phyloP scores from a whole-genome alignment of 805 yeast species.

The Schwanniomyces sp. region DNA sequence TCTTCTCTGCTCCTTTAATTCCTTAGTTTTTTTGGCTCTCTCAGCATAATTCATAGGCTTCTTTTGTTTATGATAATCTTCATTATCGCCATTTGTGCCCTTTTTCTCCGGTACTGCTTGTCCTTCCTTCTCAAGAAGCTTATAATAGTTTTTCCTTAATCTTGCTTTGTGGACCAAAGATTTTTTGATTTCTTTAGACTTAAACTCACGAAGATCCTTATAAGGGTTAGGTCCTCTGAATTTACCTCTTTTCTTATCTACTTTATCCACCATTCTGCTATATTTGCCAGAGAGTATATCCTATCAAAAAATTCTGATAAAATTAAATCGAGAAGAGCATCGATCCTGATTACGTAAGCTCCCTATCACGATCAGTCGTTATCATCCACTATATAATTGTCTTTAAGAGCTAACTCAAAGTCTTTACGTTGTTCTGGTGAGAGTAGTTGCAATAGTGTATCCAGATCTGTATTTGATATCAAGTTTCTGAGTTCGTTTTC shows the following conservation, averaged over 20 bases:
- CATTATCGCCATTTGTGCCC: constrained; percentile 8
- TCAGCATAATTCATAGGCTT: constrained; percentile 43
- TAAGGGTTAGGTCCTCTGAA: constrained; percentile 25
- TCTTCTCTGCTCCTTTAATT: constrained; percentile 44
- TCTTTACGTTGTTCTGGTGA: constrained; percentile 5
- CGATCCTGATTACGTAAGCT: constrained; percentile 5
- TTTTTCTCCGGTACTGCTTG: constrained; percentile 13
- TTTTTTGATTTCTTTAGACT: constrained; percentile 66
- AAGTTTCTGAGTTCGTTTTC: not conserved
- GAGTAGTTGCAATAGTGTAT: not conserved
- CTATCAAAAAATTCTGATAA: not conserved
- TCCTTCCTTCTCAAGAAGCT: constrained; percentile 74
- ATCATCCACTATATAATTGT: constrained; percentile 3
- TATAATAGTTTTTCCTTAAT: constrained; percentile 77
- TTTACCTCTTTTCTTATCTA: not conserved
- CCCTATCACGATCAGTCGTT: not conserved
- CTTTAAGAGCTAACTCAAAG: constrained; percentile 1
- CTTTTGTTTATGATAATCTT: constrained; percentile 17
- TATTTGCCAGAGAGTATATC: not conserved
- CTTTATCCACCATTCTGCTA: not conserved
- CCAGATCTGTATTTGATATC: not conserved
- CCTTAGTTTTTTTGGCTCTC: constrained; percentile 45
- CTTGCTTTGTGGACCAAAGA: constrained; percentile 80
- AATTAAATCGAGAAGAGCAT: constrained; percentile 11
- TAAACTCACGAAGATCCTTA: constrained; percentile 37